A percentile compares a stretch with the other conserved stretches of the same genome.
Evolutionary conservation across 495 filamentous ascomycete genomes (phyloP).

Genomic region (Annulohypoxylon bovei): DNA sequence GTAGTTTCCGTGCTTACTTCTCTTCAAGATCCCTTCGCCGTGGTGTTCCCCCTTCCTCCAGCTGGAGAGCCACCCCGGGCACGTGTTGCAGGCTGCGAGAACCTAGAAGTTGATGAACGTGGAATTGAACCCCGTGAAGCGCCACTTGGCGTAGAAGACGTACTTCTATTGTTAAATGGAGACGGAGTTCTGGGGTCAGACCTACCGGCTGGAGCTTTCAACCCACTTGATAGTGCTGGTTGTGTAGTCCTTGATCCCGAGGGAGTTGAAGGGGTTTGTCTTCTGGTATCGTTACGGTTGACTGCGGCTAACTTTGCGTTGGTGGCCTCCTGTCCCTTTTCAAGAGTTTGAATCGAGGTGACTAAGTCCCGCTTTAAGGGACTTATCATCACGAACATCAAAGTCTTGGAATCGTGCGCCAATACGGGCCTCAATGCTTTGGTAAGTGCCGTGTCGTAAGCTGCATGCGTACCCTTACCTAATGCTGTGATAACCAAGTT

Average conservation of each 20-base stretch:
- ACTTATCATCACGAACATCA: constrained; percentile 98
- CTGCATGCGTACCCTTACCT: constrained; percentile 81
- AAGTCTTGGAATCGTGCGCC: constrained; percentile 91
- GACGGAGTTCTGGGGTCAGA: background rate
- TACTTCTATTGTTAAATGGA: no score
- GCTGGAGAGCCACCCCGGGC: no score
- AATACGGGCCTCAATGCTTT: constrained; percentile 92
- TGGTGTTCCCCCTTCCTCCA: no score
- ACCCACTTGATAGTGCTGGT: background rate
- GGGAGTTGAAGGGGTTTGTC: background rate
- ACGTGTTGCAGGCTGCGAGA: no score
- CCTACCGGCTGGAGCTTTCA: background rate
- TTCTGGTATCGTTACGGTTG: background rate
- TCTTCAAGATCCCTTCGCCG: no score
- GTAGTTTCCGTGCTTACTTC: no score
- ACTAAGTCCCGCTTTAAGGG: constrained; percentile 83
- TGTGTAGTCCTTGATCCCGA: background rate
- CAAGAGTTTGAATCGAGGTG: constrained; percentile 30
- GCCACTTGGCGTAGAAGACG: no score
- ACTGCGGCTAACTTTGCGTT: constrained; percentile 19
- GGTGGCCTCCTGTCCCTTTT: constrained; percentile 30
- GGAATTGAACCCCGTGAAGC: no score
- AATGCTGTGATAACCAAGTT: constrained; percentile 92
- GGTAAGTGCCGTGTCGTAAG: constrained; percentile 94
- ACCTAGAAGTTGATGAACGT: no score